These are phyloP conservation scores for Royoungia palumana DNA, from an alignment of 768 basidiomycete genomes.

Conservation along the genomic window DNA sequence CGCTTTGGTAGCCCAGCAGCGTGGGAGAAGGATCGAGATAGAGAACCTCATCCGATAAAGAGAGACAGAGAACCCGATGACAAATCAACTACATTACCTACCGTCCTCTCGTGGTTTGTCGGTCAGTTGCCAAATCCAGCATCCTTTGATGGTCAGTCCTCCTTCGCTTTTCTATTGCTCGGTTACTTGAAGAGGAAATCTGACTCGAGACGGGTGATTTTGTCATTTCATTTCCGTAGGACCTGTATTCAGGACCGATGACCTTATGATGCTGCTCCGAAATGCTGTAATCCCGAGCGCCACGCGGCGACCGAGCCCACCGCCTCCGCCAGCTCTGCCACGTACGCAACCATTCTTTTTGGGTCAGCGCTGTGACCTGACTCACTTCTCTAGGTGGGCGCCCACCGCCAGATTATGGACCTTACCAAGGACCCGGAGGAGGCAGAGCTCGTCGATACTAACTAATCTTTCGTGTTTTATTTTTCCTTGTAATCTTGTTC, in stretches of 20 bases:
- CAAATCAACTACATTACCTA: slow-evolving; percentile 46
- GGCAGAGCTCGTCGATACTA: slow-evolving; percentile 44
- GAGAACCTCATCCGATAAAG: slow-evolving; percentile 38
- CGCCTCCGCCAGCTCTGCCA: slow-evolving; percentile 52
- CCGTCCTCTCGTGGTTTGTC: slow-evolving; percentile 80
- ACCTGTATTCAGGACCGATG: slow-evolving; percentile 86
- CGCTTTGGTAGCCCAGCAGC: slow-evolving; percentile 39
- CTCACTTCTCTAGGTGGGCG: slow-evolving; percentile 46
- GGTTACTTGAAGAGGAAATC: slow-evolving; percentile 9
- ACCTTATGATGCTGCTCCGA: slow-evolving; percentile 81
- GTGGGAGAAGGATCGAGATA: slow-evolving; percentile 47
- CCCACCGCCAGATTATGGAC: slow-evolving; percentile 84
- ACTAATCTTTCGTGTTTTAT: neutral
- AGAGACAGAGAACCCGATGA: slow-evolving; percentile 44
- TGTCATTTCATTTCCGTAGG: slow-evolving; percentile 43
- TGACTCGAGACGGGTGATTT: slow-evolving; percentile 8
- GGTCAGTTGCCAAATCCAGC: slow-evolving; percentile 67
- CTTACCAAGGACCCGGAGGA: slow-evolving; percentile 72
- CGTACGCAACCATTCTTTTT: slow-evolving; percentile 27
- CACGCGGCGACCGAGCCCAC: slow-evolving; percentile 47
- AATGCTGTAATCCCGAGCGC: slow-evolving; percentile 77
- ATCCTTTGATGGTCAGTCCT: slow-evolving; percentile 78
- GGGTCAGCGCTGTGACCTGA: slow-evolving; percentile 5
- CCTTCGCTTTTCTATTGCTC: neutral
- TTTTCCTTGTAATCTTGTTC: slow-evolving; percentile 10